Conservation (phyloP, 2,329 filamentous ascomycete species). For the Graphilbum ipis-grandicollis region DNA sequence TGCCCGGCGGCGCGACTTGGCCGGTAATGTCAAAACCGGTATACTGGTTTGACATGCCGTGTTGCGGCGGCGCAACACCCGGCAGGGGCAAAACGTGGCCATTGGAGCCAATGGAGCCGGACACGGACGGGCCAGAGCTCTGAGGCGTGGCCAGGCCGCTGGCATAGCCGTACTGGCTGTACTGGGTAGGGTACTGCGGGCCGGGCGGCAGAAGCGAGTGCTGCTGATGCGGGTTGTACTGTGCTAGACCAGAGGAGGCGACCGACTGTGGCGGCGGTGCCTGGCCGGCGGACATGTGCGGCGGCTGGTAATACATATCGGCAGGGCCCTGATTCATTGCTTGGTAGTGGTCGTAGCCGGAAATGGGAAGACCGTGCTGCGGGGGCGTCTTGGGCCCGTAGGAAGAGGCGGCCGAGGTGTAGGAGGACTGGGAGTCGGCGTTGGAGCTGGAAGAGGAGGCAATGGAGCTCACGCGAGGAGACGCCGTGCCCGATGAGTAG, state of each 20-base stretch:
- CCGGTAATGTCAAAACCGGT: slow-evolving; percentile 62
- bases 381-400: slow-evolving; percentile 55
- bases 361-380: slow-evolving; percentile 46
- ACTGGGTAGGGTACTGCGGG: slow-evolving; percentile 34
- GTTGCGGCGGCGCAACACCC: slow-evolving; percentile 31
- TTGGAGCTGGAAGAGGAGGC: slow-evolving; percentile 35
- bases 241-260: slow-evolving; percentile 53
- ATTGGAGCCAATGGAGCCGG: slow-evolving; percentile 46
- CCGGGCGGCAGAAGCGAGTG: slow-evolving; percentile 59
- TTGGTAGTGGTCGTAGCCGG: slow-evolving; percentile 25
- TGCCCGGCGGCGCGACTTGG: slow-evolving; percentile 77
- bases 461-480: slow-evolving; percentile 61
- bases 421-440: slow-evolving; percentile 35
- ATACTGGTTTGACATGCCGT: slow-evolving; percentile 35
- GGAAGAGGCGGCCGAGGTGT: slow-evolving; percentile 35
- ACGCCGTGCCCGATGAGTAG: slow-evolving; percentile 54
- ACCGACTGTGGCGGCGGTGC: slow-evolving; percentile 60
- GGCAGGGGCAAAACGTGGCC: slow-evolving; percentile 56
- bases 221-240: slow-evolving; percentile 60
- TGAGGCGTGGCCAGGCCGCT: slow-evolving; percentile 72
- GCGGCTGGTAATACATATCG: slow-evolving; percentile 70
- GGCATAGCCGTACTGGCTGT: slow-evolving; percentile 58
- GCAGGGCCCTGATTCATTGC: slow-evolving; percentile 68
- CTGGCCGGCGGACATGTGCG: slow-evolving; percentile 64
- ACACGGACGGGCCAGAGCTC: slow-evolving; percentile 42